Base-by-base conservation (phyloP, 768 basidiomycete genomes). In the Boletales sp. region DNA sequence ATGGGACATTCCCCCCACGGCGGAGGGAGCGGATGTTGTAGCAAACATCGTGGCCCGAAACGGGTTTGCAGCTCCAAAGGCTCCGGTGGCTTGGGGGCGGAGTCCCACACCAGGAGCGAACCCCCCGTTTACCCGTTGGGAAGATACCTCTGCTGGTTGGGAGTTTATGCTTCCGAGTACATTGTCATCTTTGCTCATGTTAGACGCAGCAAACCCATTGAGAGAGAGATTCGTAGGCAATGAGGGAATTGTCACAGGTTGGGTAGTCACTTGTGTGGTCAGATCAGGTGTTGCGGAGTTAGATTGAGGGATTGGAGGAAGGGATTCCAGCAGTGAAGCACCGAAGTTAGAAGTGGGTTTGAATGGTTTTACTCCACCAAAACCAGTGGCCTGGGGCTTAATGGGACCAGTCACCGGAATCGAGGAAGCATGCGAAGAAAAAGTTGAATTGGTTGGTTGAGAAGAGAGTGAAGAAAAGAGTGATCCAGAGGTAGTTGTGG, bases 301-400 rank as follows among this genome's bases (percentile, higher is more conserved):
- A 6, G 84, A 81, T 31, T 79, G 82, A 11, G 86, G 80, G 47
- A 91, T 82, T 6, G 90, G 74, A 3, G 92, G 92, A 21, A 93
- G 68, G 3, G 81, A 78, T 44, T 86, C 86, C 51, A 93, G 59
- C 36, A 93, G 64, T 14, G 82, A 80, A 31, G 86, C 83, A 29
- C 90, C 90, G 62, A 93, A 93, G 37, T 80, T 84, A 2, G 84
- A 87, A 3, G 84, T 77, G 3, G 90, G 90, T 60, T 90, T 90
- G 75, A 93, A 93, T 7, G 87, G 80, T 62, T 86, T 90, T 55
- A 90, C 64, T 6, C 83, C 85, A 21, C 76, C 72, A 47, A 74
- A 79, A 2, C 79, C 80, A 5, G 79, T 81, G 40, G 56, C 44
- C 58, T 81, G 79, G 4, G 76, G 58, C 55, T 72, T 74, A 14